These are phyloP conservation scores for Geoglossum glabrum DNA, from an alignment of 495 filamentous ascomycete genomes.

Conservation along the genomic window DNA sequence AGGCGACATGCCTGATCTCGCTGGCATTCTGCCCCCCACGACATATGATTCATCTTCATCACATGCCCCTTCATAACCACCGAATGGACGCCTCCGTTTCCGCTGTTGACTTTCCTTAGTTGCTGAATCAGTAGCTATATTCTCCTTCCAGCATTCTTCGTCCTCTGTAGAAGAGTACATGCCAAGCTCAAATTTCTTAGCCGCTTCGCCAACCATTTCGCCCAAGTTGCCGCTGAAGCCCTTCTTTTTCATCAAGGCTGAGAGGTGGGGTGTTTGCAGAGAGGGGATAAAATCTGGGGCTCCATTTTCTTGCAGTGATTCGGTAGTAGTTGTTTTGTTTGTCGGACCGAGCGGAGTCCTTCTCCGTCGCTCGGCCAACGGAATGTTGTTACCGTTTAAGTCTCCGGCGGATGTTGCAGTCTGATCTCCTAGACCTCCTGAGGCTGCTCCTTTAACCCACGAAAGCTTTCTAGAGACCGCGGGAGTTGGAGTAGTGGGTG, in stretches of 20 bases:
- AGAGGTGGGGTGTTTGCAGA: conserved; percentile 54
- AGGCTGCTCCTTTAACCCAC: not conserved
- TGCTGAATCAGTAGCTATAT: not conserved
- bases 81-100: not conserved
- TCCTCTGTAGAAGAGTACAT: conserved; percentile 17
- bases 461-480: not conserved
- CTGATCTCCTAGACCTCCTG: not conserved
- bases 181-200: conserved; percentile 30
- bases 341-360: not conserved
- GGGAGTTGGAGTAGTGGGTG: conserved; percentile 24
- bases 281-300: conserved; percentile 33
- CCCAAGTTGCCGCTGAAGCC: conserved; percentile 43
- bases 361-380: not conserved
- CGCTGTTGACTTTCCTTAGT: not conserved
- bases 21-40: conserved; percentile 30
- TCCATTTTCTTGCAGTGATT: conserved; percentile 8
- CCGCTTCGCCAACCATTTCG: conserved; percentile 37
- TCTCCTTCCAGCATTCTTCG: conserved; percentile 10
- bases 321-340: not conserved
- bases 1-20: conserved; percentile 35
- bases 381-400: not conserved
- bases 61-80: conserved; percentile 10
- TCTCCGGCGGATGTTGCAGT: not conserved
- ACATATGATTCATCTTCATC: conserved; percentile 10
- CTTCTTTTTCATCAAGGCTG: conserved; percentile 41